These are phyloP conservation scores for Alternaria infectoria DNA, from an alignment of 2,329 filamentous ascomycete species.

Conservation along the genomic window DNA sequence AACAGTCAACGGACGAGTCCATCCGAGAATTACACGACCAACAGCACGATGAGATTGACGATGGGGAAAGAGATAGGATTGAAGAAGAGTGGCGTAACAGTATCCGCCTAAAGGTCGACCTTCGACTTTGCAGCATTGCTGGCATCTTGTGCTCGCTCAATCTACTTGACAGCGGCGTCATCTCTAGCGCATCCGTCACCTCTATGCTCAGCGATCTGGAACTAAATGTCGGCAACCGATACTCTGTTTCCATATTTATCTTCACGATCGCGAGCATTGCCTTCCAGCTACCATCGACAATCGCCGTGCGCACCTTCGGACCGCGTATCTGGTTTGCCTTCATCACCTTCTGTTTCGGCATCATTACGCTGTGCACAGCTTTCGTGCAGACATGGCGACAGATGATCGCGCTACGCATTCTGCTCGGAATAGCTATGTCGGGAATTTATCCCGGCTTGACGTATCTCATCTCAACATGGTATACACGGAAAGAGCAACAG, in stretches of 20 bases:
- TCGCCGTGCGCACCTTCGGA: conserved; percentile 69
- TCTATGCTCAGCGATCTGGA: conserved; percentile 69
- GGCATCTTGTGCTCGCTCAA: conserved; percentile 74
- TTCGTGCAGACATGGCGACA: conserved; percentile 72
- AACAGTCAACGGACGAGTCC: conserved; percentile 17
- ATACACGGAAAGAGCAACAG: conserved; percentile 69
- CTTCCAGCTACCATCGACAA: conserved; percentile 72
- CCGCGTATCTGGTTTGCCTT: conserved; percentile 67
- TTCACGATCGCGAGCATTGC: conserved; percentile 72
- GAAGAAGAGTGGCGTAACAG: conserved; percentile 50
- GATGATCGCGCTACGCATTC: conserved; percentile 71
- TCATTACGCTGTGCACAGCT: conserved; percentile 72
- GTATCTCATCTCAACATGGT: conserved; percentile 68
- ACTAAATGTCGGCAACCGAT: conserved; percentile 67
- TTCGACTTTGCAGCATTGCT: conserved; percentile 73
- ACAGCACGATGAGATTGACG: conserved; percentile 8
- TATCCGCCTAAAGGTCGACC: conserved; percentile 68
- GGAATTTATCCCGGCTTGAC: conserved; percentile 51
- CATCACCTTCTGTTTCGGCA: conserved; percentile 66
- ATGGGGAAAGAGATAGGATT: conserved; percentile 9
- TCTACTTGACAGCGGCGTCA: conserved; percentile 72
- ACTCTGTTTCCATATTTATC: conserved; percentile 74
- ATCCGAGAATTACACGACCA: conserved; percentile 23
- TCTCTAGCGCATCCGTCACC: conserved; percentile 72
- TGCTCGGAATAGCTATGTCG: conserved; percentile 69